Evolutionary conservation across 2,329 filamentous ascomycete species (phyloP), one percentile per base, ranked within the genome.

Genomic region (Fusarium pseudograminearum): DNA sequence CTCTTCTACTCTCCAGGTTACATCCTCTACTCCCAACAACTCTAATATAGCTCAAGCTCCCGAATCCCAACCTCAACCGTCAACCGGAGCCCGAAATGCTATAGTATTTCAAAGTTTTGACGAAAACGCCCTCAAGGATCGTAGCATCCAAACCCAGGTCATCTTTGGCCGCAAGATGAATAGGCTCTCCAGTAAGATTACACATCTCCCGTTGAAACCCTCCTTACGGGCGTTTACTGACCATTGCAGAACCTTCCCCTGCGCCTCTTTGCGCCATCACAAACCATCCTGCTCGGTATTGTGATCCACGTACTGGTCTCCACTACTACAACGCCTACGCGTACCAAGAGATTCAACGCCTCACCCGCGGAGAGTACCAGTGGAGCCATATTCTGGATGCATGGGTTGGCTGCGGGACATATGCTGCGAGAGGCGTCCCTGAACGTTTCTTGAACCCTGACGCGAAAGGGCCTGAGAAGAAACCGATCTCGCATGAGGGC

Each of bases 371-470:
- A 44, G 89, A 93, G 45, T 94, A 94, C 78, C 88, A 88, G 61
- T 99, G 93, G 92, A 97, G 94, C 77, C 85, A 84, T 31, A 84
- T 96, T 71, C 80, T 97, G 31, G 94, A 93, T 8, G 92, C 91
- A 18, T 99, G 94, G 87, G 90, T 95, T 7, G 95, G 95, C 1
- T 87, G 85, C 70, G 85, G 83, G 69, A 83, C 82, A 77, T 82
- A 80, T 72, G 88, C 93, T 0, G 92, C 92, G 11, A 85, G 84
- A 40, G 94, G 94, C 9, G 94, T 97, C 26, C 95, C 94, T 1
- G 89, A 89, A 61, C 87, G 93, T 53, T 98, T 97, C 77, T 65
- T 85, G 41, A 78, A 84, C 51, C 82, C 82, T 10, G 67, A 76
- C 28, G 73, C 57, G 61, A 74, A 73, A 52, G 78, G 71, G 24